phyloP scores from a whole-genome alignment of 352 stramenopile genomes.

The Phytophthora chlamydospora region DNA sequence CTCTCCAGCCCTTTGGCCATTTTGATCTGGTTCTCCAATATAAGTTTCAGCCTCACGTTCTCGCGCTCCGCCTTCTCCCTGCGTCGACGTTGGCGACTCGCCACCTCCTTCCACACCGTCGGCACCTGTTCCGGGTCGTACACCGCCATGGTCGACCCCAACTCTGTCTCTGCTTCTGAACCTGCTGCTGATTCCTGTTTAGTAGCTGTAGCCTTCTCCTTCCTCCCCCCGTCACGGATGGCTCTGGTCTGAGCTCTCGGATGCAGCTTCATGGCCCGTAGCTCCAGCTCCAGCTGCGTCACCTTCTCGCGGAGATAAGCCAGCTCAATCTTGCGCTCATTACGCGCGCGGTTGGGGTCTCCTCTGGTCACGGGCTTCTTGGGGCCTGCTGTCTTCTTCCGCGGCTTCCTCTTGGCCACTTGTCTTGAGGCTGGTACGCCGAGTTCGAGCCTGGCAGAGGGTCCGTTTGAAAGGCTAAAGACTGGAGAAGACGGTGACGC shows the following conservation, averaged over 20 bases:
- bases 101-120: constrained; percentile 43
- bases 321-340: constrained; percentile 69
- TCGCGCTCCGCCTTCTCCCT: constrained; percentile 51
- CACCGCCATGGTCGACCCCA: constrained; percentile 16
- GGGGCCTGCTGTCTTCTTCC: constrained; percentile 48
- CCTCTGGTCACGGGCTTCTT: constrained; percentile 47
- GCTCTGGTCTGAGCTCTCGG: constrained; percentile 34
- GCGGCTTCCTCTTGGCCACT: constrained; percentile 13
- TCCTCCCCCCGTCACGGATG: constrained; percentile 29
- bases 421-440: constrained; percentile 15
- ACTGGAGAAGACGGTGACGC: constrained; percentile 17
- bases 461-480: constrained; percentile 20
- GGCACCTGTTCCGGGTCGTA: constrained; percentile 30
- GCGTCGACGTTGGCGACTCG: constrained; percentile 43
- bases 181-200: background rate
- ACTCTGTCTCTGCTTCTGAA: background rate
- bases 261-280: constrained; percentile 47
- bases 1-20: constrained; percentile 41
- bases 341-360: constrained; percentile 40
- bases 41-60: constrained; percentile 55
- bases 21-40: constrained; percentile 50
- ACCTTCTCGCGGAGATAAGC: constrained; percentile 76
- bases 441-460: constrained; percentile 18
- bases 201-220: background rate
- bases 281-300: constrained; percentile 62